A percentile compares a stretch with the other conserved stretches of the same genome.
Conservation (phyloP, 495 filamentous ascomycete species). For the Hyaloscypha hepaticicola region DNA sequence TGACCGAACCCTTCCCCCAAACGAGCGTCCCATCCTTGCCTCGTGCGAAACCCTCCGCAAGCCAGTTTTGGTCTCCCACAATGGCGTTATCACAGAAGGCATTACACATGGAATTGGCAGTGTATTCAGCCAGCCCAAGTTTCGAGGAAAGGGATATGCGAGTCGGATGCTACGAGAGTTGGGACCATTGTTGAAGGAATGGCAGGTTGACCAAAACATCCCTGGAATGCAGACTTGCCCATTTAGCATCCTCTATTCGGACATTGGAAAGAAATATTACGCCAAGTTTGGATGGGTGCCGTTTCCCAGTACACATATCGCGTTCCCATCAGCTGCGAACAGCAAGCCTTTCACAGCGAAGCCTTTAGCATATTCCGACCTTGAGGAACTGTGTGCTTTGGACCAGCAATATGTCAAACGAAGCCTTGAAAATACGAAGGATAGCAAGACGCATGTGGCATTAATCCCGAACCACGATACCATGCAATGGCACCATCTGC, state of each 20-base stretch:
- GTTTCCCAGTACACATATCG: slow-evolving; percentile 68
- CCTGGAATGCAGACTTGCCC: slow-evolving; percentile 34
- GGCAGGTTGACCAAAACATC: slow-evolving; percentile 50
- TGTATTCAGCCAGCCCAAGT: slow-evolving; percentile 76
- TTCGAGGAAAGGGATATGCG: slow-evolving; percentile 76
- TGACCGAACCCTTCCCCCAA: slow-evolving; percentile 45
- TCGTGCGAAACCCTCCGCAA: slow-evolving; percentile 86
- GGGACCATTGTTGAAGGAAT: slow-evolving; percentile 30
- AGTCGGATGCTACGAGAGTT: slow-evolving; percentile 56
- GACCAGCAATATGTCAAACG: slow-evolving; percentile 54
- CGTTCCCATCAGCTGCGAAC: slow-evolving; percentile 48
- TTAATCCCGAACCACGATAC: slow-evolving; percentile 71
- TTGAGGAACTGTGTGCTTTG: slow-evolving; percentile 53
- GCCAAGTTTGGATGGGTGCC: slow-evolving; percentile 76
- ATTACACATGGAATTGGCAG: slow-evolving; percentile 80
- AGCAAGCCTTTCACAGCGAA: slow-evolving; percentile 23
- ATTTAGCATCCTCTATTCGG: slow-evolving; percentile 73
- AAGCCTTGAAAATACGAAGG: slow-evolving; percentile 33
- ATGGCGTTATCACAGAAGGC: slow-evolving; percentile 56
- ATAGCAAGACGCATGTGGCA: slow-evolving; percentile 54
- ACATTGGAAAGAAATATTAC: slow-evolving; percentile 95
- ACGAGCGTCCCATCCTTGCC: slow-evolving; percentile 63
- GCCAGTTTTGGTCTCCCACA: slow-evolving; percentile 37
- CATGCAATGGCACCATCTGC: slow-evolving; percentile 79
- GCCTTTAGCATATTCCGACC: slow-evolving; percentile 36